A percentile compares a stretch with the other conserved stretches of the same genome.
Evolutionary conservation across 192 early-diverging fungal genomes (phyloP).

Genomic region (Mortierella hygrophila): DNA sequence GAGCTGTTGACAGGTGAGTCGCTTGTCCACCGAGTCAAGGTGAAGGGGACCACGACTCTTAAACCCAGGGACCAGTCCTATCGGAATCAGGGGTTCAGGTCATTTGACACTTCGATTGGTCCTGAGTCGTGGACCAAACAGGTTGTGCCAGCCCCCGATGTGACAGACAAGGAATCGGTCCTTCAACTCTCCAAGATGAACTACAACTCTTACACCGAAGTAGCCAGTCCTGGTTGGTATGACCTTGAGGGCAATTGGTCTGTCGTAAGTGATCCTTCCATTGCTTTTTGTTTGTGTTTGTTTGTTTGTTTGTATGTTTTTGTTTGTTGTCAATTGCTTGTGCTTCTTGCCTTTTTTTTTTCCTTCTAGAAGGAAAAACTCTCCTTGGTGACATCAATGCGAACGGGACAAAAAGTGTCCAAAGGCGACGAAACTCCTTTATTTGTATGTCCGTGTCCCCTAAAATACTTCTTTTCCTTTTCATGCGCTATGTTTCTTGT

Average conservation of each 20-base stretch:
- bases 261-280: conserved; percentile 51
- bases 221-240: conserved; percentile 74
- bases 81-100: conserved; percentile 39
- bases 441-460: not conserved
- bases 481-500: not conserved
- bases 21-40: conserved; percentile 39
- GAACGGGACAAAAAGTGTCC: not conserved
- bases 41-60: conserved; percentile 8
- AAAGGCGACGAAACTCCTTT: not conserved
- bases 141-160: conserved; percentile 69
- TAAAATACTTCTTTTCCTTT: not conserved
- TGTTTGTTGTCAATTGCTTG: not conserved
- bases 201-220: conserved; percentile 85
- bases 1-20: conserved; percentile 26
- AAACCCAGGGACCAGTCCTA: conserved; percentile 35
- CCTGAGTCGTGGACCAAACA: conserved; percentile 39
- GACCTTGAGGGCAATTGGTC: conserved; percentile 75
- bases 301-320: not conserved
- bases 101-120: conserved; percentile 26
- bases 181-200: conserved; percentile 84
- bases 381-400: not conserved
- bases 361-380: not conserved
- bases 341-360: not conserved
- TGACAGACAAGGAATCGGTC: conserved; percentile 79
- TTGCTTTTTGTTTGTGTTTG: not conserved